These are phyloP conservation scores for Abrus precatorius DNA, from an alignment of 306 rosid species.

Conservation along the genomic window DNA sequence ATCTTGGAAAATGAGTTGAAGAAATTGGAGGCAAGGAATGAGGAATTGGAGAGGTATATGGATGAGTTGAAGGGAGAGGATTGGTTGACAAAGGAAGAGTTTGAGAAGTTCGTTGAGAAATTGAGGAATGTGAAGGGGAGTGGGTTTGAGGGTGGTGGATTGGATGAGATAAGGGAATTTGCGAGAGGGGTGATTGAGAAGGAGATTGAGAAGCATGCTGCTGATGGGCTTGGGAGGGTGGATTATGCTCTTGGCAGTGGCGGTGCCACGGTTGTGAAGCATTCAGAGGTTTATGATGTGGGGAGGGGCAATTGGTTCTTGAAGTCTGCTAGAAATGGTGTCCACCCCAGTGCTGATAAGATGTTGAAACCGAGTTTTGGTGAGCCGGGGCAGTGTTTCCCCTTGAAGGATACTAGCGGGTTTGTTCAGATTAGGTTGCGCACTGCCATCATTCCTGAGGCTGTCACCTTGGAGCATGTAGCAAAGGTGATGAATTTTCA, in stretches of 20 bases:
- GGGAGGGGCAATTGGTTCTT: constrained; percentile 68
- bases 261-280: constrained; percentile 76
- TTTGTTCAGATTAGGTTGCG: constrained; percentile 88
- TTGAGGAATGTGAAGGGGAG: constrained; percentile 58
- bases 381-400: constrained; percentile 94
- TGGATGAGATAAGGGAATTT: constrained; percentile 79
- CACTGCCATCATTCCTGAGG: constrained; percentile 82
- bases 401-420: constrained; percentile 82
- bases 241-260: constrained; percentile 81
- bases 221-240: constrained; percentile 89
- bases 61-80: constrained; percentile 64
- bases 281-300: constrained; percentile 65
- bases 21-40: constrained; percentile 64
- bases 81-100: constrained; percentile 81
- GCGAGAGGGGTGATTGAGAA: constrained; percentile 74
- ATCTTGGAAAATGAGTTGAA: constrained; percentile 59
- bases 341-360: constrained; percentile 67
- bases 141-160: constrained; percentile 56
- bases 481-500: constrained; percentile 73
- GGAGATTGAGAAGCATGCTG: constrained; percentile 90
- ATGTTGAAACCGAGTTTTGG: constrained; percentile 96
- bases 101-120: constrained; percentile 67
- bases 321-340: constrained; percentile 50
- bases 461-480: constrained; percentile 92
- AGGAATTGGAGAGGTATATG: constrained; percentile 68